Base-by-base conservation (phyloP, 225 moss, liverwort and hornwort genomes). In the Sphagnum tenellum region DNA sequence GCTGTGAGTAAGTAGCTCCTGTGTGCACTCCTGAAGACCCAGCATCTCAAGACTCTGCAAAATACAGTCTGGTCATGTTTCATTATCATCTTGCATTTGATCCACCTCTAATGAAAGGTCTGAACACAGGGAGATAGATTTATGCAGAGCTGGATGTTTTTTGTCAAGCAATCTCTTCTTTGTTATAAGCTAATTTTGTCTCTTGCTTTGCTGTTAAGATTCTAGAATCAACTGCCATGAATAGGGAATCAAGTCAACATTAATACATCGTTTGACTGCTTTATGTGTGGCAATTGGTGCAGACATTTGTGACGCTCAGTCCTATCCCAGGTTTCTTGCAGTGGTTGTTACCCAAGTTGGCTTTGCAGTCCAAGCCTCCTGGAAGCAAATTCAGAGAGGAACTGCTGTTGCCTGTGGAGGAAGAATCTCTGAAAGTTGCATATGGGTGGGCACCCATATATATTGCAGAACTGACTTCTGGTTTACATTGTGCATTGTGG, bases 241-340 rank as follows among this genome's bases (percentile, higher is more conserved):
- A 45, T 11, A 7, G 58, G 29, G 29, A 29, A 29, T 1, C 29
- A 29, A 29, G 52, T 9, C 52, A 52, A 52, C 1, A 9, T 52
- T 0, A 5, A 2, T 52, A 52, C 52, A 5, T 6, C 1, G 9
- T 13, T 8, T 57, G 46, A 45, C 44, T 62, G 70, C 62, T 61
- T 5, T 63, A 3, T 50, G 3, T 66, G 52, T 52, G 52, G 52
- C 29, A 29, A 52, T 70, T 29, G 60, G 14, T 84, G 85, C 89
- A 96, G 95, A 90, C 79, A 2, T 96, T 92, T 66, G 82, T 74
- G 69, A 96, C 95, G 48, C 77, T 96, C 45, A 96, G 95, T 70
- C 95, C 95, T 47, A 83, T 96, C 65, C 95, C 92, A 44, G 92
- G 92, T 52, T 96, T 84, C 71, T 73, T 77, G 79, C 74, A 79